Percentiles rank a stretch among this genome's conserved stretches.
phyloP scores from a whole-genome alignment of 805 yeast species.

The Clavispora carvajalis region DNA sequence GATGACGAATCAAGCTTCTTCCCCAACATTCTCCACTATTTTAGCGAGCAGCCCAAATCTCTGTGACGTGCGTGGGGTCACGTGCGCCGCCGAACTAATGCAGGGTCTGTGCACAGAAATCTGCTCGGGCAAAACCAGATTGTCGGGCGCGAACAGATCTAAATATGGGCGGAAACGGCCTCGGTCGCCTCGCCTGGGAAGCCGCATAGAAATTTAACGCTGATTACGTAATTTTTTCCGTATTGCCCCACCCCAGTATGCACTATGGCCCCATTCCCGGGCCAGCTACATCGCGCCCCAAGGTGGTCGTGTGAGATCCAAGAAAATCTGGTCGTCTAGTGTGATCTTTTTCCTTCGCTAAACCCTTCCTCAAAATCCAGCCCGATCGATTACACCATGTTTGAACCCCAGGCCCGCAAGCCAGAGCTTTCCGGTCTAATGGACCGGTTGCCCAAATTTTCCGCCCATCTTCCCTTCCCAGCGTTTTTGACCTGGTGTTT shows the following conservation, averaged over 20 bases:
- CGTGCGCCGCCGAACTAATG: no score
- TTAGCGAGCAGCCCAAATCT: constrained; percentile 5
- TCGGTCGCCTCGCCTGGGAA: no score
- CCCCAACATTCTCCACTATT: constrained; percentile 12
- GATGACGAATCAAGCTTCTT: constrained; percentile 10
- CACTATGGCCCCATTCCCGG: no score
- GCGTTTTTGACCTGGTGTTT: not conserved
- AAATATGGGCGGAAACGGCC: no score
- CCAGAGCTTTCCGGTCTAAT: not conserved
- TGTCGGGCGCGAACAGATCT: no score
- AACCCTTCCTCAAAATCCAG: not conserved
- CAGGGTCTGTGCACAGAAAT: no score
- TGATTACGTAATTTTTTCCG: no score
- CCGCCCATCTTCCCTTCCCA: not conserved
- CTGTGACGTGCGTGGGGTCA: not conserved
- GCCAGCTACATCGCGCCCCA: no score
- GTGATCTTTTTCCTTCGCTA: not conserved
- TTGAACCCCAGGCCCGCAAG: not conserved
- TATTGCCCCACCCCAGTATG: no score
- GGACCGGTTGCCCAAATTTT: not conserved
- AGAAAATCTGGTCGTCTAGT: not conserved
- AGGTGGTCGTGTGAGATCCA: not conserved
- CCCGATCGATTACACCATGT: not conserved
- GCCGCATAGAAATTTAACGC: no score
- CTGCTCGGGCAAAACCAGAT: no score